Evolutionary conservation across 2,329 filamentous ascomycete genomes (phyloP).

Genomic region (Aspergillus unguis): DNA sequence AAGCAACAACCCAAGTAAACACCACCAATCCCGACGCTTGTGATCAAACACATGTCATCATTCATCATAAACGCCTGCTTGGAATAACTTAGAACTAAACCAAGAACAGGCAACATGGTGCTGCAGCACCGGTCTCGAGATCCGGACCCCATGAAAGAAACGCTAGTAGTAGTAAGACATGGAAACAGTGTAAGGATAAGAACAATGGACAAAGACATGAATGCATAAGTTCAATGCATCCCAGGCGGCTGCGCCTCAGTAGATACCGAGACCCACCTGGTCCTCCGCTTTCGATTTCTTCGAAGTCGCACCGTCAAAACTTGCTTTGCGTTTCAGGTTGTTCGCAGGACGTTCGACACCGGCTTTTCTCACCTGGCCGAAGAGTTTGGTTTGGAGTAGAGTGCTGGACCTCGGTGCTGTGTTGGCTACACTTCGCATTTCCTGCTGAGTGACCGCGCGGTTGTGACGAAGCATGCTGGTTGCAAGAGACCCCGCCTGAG

Average conservation of each 20-base stretch:
- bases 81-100: background rate
- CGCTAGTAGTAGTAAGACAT: background rate
- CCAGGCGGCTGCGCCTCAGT: conserved; percentile 44
- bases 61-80: conserved; percentile 14
- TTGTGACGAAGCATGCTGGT: conserved; percentile 68
- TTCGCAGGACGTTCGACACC: conserved; percentile 36
- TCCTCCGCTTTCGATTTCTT: conserved; percentile 53
- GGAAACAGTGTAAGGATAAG: conserved; percentile 5
- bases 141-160: background rate
- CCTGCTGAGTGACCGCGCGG: conserved; percentile 41
- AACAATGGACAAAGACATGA: background rate
- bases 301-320: conserved; percentile 33
- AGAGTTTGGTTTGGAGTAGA: conserved; percentile 60
- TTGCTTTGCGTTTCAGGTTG: conserved; percentile 40
- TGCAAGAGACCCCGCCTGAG: conserved; percentile 74
- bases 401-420: conserved; percentile 45
- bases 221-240: background rate
- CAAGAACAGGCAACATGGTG: background rate
- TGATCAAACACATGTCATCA: conserved; percentile 19
- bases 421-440: conserved; percentile 32
- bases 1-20: conserved; percentile 1
- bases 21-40: conserved; percentile 17
- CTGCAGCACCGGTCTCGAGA: background rate
- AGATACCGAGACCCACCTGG: conserved; percentile 51
- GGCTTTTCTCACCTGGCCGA: conserved; percentile 59